Evolutionary conservation across 2,329 filamentous ascomycete genomes (phyloP).

Genomic region (Macrophomina phaseolina): DNA sequence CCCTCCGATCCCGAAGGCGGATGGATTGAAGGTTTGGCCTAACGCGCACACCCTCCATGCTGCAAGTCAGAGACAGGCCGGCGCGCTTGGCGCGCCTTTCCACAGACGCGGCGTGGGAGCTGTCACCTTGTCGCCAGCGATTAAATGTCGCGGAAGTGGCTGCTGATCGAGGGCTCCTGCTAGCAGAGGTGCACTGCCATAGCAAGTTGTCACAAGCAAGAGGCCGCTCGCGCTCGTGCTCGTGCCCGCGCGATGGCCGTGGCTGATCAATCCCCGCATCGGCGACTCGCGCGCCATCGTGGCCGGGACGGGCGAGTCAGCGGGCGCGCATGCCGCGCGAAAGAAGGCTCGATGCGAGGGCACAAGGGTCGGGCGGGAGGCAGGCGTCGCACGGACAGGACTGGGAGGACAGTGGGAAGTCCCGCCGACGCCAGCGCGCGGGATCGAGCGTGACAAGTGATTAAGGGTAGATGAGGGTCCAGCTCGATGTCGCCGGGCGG

Average conservation of each 20-base stretch:
- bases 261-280: constrained; percentile 20
- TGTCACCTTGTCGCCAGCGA: not conserved
- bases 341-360: constrained; percentile 8
- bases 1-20: constrained; percentile 11
- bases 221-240: not conserved
- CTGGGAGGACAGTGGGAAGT: constrained; percentile 5
- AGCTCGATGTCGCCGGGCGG: not conserved
- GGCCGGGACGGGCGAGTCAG: constrained; percentile 9
- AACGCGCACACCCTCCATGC: not conserved
- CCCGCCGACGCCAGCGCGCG: not conserved
- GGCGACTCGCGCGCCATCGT: constrained; percentile 15
- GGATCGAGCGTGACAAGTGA: not conserved
- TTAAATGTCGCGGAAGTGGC: constrained; percentile 23
- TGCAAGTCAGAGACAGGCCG: constrained; percentile 18
- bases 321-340: not conserved
- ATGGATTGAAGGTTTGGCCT: no score
- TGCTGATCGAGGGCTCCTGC: constrained; percentile 3
- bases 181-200: constrained; percentile 14
- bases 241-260: not conserved
- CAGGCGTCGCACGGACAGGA: not conserved
- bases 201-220: not conserved
- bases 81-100: not conserved
- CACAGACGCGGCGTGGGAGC: constrained; percentile 5
- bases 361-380: not conserved
- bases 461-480: not conserved